A percentile compares a stretch with the other conserved stretches of the same genome.
Evolutionary conservation across 495 filamentous ascomycete species (phyloP).

Genomic region (Cercophora sp.): DNA sequence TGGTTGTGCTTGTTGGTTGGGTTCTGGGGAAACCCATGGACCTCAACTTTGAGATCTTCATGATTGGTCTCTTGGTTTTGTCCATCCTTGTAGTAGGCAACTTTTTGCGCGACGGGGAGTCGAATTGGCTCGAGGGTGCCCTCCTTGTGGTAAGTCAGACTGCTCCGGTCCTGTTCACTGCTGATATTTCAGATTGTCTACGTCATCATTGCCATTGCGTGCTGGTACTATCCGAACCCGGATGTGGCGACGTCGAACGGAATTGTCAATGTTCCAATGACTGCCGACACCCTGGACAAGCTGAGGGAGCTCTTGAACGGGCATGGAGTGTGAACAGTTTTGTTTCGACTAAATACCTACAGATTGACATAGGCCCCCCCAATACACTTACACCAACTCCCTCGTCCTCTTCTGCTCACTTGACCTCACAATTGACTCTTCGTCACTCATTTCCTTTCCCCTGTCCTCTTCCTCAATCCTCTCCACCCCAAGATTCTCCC

Average conservation of each 20-base stretch:
- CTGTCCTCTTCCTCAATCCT: not conserved
- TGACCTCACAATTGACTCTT: not conserved
- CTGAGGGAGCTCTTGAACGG: slow-evolving; percentile 3
- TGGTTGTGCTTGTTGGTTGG: slow-evolving; percentile 81
- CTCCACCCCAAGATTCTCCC: not conserved
- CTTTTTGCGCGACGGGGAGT: slow-evolving; percentile 70
- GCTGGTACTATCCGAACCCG: slow-evolving; percentile 58
- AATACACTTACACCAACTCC: not conserved
- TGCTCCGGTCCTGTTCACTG: not conserved
- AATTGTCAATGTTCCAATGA: slow-evolving; percentile 1
- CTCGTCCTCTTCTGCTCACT: not conserved
- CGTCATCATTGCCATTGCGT: slow-evolving; percentile 54
- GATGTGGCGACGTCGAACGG: slow-evolving; percentile 18
- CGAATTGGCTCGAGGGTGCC: slow-evolving; percentile 71
- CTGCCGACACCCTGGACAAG: not conserved
- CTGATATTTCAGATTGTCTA: slow-evolving; percentile 46
- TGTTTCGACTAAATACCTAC: too few relatives aligned
- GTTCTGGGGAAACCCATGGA: slow-evolving; percentile 61
- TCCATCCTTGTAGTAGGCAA: slow-evolving; percentile 79
- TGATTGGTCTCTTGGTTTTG: slow-evolving; percentile 75
- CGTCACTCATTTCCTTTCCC: not conserved
- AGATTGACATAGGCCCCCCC: too few relatives aligned
- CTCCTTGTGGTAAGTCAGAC: slow-evolving; percentile 51
- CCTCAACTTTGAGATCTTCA: slow-evolving; percentile 81
- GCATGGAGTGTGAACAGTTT: too few relatives aligned